Evolutionary conservation across 371 early-diverging fungal genomes (phyloP).

Genomic region (Rhizopus delemar): DNA sequence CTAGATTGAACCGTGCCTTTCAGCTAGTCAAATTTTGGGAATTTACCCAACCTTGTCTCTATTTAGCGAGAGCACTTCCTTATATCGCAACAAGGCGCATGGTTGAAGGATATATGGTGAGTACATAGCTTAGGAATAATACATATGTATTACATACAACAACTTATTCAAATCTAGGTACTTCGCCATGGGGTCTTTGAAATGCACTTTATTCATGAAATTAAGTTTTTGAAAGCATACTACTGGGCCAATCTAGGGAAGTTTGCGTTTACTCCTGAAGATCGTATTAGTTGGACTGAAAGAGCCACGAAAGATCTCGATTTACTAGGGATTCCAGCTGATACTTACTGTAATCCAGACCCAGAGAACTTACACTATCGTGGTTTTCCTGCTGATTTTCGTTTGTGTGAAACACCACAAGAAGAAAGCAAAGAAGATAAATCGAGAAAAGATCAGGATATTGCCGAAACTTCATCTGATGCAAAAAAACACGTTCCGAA

Average conservation of each 20-base stretch:
- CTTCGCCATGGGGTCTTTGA: slow-evolving; percentile 47
- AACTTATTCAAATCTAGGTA: slow-evolving; percentile 10
- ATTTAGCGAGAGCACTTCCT: slow-evolving; percentile 47
- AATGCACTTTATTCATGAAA: slow-evolving; percentile 51
- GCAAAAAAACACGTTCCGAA: too few species aligned
- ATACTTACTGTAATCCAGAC: slow-evolving; percentile 46
- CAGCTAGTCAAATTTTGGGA: slow-evolving; percentile 52
- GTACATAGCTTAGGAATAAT: neutral
- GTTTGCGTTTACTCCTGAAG: slow-evolving; percentile 46
- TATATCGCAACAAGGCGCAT: slow-evolving; percentile 46
- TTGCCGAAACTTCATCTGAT: too few species aligned
- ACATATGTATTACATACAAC: neutral
- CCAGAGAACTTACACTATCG: slow-evolving; percentile 29
- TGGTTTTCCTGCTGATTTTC: slow-evolving; percentile 21
- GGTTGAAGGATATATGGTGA: slow-evolving; percentile 48
- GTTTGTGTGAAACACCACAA: neutral
- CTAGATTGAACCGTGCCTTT: slow-evolving; percentile 42
- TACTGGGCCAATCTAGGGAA: slow-evolving; percentile 48
- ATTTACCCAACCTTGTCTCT: slow-evolving; percentile 46
- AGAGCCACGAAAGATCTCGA: slow-evolving; percentile 39
- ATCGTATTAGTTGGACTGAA: slow-evolving; percentile 47
- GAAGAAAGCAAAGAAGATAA: too few species aligned
- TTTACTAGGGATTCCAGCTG: slow-evolving; percentile 30
- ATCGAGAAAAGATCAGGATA: too few species aligned
- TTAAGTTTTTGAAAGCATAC: slow-evolving; percentile 46